These are phyloP conservation scores for Backusella tuberculispora DNA, from an alignment of 192 early-diverging fungal genomes.

Conservation along the genomic window DNA sequence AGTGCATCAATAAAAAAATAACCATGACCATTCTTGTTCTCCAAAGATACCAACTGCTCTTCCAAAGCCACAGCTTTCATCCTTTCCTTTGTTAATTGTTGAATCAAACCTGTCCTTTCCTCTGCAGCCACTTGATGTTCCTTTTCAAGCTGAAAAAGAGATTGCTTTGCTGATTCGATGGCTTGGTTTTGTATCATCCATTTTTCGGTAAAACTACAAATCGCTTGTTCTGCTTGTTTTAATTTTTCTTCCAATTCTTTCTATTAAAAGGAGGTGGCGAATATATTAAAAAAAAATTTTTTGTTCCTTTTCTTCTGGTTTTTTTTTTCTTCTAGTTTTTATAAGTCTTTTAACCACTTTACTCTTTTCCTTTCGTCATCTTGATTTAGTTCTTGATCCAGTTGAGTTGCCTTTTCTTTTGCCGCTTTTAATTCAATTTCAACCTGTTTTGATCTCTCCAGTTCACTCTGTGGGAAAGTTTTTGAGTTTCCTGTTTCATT, in stretches of 20 bases:
- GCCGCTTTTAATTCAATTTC: slow-evolving; percentile 24
- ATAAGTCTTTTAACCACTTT: background rate
- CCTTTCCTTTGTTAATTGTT: slow-evolving; percentile 9
- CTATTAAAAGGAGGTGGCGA: background rate
- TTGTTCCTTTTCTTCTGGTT: background rate
- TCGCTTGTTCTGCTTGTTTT: slow-evolving; percentile 15
- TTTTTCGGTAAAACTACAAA: slow-evolving; percentile 24
- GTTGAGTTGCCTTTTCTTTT: background rate
- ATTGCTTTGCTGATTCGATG: slow-evolving; percentile 26
- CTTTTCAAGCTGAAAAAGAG: background rate
- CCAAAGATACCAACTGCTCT: background rate
- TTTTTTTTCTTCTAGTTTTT: background rate
- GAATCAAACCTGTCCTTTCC: background rate
- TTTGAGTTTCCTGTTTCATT: no score
- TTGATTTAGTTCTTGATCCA: slow-evolving; percentile 6
- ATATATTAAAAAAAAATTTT: slow-evolving; percentile 3
- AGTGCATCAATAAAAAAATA: background rate
- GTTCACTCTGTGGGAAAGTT: background rate
- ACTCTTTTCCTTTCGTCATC: background rate
- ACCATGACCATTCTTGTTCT: background rate
- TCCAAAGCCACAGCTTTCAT: background rate
- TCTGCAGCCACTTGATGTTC: background rate
- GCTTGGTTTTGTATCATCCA: slow-evolving; percentile 28
- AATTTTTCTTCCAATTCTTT: slow-evolving; percentile 2
- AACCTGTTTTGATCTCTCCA: slow-evolving; percentile 6